Percentiles rank a stretch among this genome's conserved stretches.
phyloP scores from a whole-genome alignment of 2,329 filamentous ascomycete genomes.

The Botryosphaeria agaves region DNA sequence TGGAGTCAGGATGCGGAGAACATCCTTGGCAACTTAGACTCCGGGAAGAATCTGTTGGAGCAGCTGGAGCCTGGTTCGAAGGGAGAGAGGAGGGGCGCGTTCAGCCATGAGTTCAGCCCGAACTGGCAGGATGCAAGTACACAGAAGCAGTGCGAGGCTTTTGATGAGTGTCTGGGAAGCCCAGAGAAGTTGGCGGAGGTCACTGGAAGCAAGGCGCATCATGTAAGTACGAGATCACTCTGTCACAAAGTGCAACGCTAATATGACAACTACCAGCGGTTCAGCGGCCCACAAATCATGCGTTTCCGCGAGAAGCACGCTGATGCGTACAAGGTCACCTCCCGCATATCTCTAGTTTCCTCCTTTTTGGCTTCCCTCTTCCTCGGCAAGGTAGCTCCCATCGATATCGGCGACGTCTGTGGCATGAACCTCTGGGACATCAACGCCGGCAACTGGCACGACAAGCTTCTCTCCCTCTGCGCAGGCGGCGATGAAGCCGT shows the following conservation, averaged over 20 bases:
- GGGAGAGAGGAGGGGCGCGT: slow-evolving; percentile 34
- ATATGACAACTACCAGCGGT: slow-evolving; percentile 47
- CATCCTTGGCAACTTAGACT: slow-evolving; percentile 43
- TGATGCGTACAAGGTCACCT: slow-evolving; percentile 61
- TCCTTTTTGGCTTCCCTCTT: slow-evolving; percentile 89
- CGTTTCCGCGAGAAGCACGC: slow-evolving; percentile 68
- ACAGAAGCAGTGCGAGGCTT: slow-evolving; percentile 75
- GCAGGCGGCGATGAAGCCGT: slow-evolving; percentile 45
- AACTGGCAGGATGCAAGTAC: slow-evolving; percentile 99
- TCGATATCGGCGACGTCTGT: slow-evolving; percentile 88
- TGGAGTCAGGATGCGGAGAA: slow-evolving; percentile 58
- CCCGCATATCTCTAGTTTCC: slow-evolving; percentile 81
- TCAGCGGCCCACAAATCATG: slow-evolving; percentile 94
- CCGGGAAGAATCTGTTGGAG: slow-evolving; percentile 44
- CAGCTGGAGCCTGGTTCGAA: slow-evolving; percentile 39
- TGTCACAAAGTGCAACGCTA: too few species aligned
- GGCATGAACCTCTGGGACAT: slow-evolving; percentile 98
- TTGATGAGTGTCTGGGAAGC: slow-evolving; percentile 55
- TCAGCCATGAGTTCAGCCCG: slow-evolving; percentile 74
- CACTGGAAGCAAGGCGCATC: slow-evolving; percentile 87
- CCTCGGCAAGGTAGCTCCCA: slow-evolving; percentile 66
- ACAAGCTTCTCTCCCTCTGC: slow-evolving; percentile 56
- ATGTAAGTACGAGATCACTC: too few species aligned
- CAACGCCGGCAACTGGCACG: slow-evolving; percentile 51
- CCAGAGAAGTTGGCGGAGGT: slow-evolving; percentile 53